Evolutionary conservation across 768 basidiomycete species (phyloP).

Genomic region (Rubroboletus pulcherrimus): DNA sequence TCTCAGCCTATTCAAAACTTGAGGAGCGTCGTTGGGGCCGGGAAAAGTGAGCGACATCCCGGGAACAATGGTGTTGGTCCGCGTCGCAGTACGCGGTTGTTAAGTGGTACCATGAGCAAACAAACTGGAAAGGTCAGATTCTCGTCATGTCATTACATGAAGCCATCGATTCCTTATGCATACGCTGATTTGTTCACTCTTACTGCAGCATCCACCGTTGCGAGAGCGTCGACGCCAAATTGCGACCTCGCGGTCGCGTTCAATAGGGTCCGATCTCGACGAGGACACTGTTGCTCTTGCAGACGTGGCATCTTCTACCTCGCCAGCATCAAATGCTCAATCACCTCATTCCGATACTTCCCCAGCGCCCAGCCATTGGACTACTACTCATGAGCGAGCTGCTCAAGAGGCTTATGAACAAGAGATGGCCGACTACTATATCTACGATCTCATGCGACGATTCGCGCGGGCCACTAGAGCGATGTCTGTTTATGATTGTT

Average conservation of each 20-base stretch:
- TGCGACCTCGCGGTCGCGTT: conserved; percentile 53
- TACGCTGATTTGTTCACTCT: conserved; percentile 16
- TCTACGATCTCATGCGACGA: conserved; percentile 74
- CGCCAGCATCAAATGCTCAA: conserved; percentile 53
- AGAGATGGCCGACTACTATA: conserved; percentile 76
- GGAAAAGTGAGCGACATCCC: conserved; percentile 49
- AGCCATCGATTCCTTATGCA: not conserved
- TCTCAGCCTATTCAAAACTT: conserved; percentile 69
- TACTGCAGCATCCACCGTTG: conserved; percentile 30
- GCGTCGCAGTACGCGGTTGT: conserved; percentile 71
- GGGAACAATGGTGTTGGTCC: conserved; percentile 44
- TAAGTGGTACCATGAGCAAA: conserved; percentile 55
- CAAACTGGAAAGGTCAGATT: conserved; percentile 52
- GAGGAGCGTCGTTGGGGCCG: conserved; percentile 48
- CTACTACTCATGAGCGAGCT: conserved; percentile 62
- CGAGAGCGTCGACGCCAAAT: conserved; percentile 61
- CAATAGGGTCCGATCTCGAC: conserved; percentile 68
- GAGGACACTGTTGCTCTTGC: conserved; percentile 50
- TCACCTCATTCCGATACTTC: conserved; percentile 66
- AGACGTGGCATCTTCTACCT: conserved; percentile 56
- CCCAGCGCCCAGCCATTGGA: conserved; percentile 59
- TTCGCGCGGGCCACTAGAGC: conserved; percentile 80
- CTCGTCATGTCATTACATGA: not conserved
- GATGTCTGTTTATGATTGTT: conserved; percentile 72
- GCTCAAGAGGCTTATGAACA: conserved; percentile 68